Conservation (phyloP, 2,329 filamentous ascomycete species). For the Gyromitra esculenta region DNA sequence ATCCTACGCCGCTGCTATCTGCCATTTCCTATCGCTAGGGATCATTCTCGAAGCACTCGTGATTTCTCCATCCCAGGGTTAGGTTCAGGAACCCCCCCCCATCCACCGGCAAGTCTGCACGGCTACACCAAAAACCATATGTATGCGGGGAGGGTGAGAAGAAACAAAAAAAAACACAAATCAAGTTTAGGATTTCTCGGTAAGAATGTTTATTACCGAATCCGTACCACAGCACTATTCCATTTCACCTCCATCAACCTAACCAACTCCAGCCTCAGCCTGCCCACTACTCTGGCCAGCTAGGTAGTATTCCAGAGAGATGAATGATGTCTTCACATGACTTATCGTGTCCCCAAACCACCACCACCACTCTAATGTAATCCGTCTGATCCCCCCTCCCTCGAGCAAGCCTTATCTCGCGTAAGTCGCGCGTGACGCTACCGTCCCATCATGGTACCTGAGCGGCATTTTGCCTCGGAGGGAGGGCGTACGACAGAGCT, state of each 20-base stretch:
- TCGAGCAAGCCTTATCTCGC: conserved; percentile 34
- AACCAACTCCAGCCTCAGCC: no score
- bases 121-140: conserved; percentile 23
- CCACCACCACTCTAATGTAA: conserved; percentile 27
- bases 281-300: no score
- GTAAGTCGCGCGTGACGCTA: conserved; percentile 37
- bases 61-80: conserved; percentile 35
- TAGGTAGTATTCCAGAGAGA: neutral
- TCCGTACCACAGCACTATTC: no score
- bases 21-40: conserved; percentile 22
- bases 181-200: conserved; percentile 48
- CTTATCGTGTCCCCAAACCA: conserved; percentile 21
- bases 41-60: conserved; percentile 45
- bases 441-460: conserved; percentile 33
- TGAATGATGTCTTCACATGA: conserved; percentile 43
- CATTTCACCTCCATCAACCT: no score
- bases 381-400: conserved; percentile 8
- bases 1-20: conserved; percentile 8
- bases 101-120: neutral
- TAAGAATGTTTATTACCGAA: conserved; percentile 23
- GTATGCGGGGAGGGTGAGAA: conserved; percentile 18
- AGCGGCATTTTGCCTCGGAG: conserved; percentile 13
- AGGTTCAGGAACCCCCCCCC: conserved; percentile 26
- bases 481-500: neutral
- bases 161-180: neutral